A percentile compares a stretch with the other conserved stretches of the same genome.
These are phyloP conservation scores for Macroventuria anomochaeta DNA, from an alignment of 2,329 filamentous ascomycete species.

Conservation along the genomic window DNA sequence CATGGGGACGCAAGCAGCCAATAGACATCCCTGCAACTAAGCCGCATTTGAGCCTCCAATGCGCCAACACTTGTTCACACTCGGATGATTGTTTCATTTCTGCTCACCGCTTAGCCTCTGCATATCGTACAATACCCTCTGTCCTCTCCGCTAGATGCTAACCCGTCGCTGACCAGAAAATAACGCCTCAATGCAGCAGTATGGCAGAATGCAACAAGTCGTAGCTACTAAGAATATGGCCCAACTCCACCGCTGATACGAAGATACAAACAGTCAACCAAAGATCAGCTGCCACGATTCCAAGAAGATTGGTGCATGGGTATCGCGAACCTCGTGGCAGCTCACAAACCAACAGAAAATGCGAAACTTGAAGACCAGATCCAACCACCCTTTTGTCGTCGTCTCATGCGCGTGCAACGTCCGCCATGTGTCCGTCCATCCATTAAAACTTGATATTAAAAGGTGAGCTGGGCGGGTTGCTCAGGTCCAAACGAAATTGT, in stretches of 20 bases:
- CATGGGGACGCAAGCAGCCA: conserved; percentile 14
- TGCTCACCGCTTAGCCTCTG: conserved; percentile 20
- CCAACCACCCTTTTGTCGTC: conserved; percentile 29
- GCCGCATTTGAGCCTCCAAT: conserved; percentile 14
- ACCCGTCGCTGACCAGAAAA: conserved; percentile 14
- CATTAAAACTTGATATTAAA: conserved; percentile 49
- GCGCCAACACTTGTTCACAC: conserved; percentile 15
- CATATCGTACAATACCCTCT: conserved; percentile 32
- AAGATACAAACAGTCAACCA: conserved; percentile 28
- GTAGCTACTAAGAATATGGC: conserved; percentile 31
- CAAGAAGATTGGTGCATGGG: conserved; percentile 38
- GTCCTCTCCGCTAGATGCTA: conserved; percentile 29
- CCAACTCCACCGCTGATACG: conserved; percentile 46
- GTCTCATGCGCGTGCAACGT: conserved; percentile 27
- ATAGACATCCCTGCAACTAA: conserved; percentile 12
- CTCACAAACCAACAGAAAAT: conserved; percentile 35
- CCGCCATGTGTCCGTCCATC: conserved; percentile 14
- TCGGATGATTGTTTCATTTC: conserved; percentile 15
- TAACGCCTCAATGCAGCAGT: conserved; percentile 23
- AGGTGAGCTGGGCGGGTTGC: conserved; percentile 46
- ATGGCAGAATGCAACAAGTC: conserved; percentile 32
- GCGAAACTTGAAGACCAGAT: conserved; percentile 33
- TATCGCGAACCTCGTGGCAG: conserved; percentile 46
- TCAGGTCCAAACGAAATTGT: conserved; percentile 45
- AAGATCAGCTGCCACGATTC: conserved; percentile 40